Conservation (phyloP, 2,329 filamentous ascomycete genomes). For the Aspergillus phoenicis region DNA sequence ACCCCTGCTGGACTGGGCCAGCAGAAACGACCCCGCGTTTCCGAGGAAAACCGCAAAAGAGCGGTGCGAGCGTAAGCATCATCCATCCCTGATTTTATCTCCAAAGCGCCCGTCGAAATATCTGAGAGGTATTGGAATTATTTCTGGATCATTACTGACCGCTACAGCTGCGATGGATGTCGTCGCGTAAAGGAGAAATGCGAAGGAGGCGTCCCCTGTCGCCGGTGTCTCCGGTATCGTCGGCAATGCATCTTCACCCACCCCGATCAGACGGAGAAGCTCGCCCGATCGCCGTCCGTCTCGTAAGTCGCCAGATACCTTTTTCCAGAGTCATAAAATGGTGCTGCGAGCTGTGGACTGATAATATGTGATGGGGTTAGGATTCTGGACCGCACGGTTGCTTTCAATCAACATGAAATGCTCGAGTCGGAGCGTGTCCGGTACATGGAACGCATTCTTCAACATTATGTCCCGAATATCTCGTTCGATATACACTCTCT, state of each 20-base stretch:
- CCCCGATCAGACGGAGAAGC: constrained; percentile 37
- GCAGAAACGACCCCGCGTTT: constrained; percentile 44
- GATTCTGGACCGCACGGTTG: constrained; percentile 34
- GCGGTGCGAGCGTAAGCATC: constrained; percentile 44
- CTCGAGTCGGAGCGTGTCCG: constrained; percentile 40
- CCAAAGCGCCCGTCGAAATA: background rate
- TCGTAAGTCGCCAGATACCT: constrained; percentile 29
- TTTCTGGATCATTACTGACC: background rate
- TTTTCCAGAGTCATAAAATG: background rate
- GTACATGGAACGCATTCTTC: constrained; percentile 53
- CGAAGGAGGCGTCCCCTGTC: constrained; percentile 58
- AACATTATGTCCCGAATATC: constrained; percentile 51
- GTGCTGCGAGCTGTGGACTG: background rate
- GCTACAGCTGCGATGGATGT: constrained; percentile 56
- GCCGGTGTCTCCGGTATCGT: constrained; percentile 55
- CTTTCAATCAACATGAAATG: constrained; percentile 38
- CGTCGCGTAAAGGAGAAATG: constrained; percentile 61
- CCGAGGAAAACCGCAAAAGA: constrained; percentile 46
- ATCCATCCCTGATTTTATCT: background rate
- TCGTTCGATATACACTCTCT: constrained; percentile 47
- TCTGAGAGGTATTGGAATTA: background rate
- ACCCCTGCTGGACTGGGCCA: constrained; percentile 31
- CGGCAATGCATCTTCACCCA: constrained; percentile 55
- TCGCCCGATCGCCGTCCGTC: constrained; percentile 33
- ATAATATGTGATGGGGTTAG: constrained; percentile 18